phyloP scores from a whole-genome alignment of 768 basidiomycete species.

The Boletellus ananas region DNA sequence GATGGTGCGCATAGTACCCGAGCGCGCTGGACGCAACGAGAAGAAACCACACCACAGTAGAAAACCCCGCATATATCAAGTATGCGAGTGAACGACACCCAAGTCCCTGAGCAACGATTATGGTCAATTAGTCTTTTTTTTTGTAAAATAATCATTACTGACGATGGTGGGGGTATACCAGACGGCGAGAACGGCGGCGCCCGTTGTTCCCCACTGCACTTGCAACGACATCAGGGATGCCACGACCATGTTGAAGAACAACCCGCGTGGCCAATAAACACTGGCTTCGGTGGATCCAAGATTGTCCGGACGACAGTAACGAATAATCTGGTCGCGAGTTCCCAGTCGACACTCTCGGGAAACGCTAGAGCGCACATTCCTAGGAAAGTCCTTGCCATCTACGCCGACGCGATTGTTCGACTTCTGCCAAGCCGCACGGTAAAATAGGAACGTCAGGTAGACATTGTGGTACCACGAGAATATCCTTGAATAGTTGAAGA shows the following conservation, averaged over 20 bases:
- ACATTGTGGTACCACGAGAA: constrained; percentile 19
- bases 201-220: constrained; percentile 33
- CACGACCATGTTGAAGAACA: constrained; percentile 25
- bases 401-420: constrained; percentile 3
- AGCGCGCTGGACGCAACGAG: constrained; percentile 29
- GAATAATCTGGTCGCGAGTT: constrained; percentile 11
- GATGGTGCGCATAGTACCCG: constrained; percentile 19
- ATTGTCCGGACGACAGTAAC: constrained; percentile 17
- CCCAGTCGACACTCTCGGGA: constrained; percentile 18
- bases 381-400: not conserved
- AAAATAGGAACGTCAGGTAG: constrained; percentile 15
- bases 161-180: constrained; percentile 32
- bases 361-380: not conserved
- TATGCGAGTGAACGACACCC: constrained; percentile 36
- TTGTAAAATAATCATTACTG: not conserved
- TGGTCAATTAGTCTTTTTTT: not conserved
- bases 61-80: constrained; percentile 26
- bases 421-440: constrained; percentile 15
- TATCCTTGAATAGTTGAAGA: constrained; percentile 24
- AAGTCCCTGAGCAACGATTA: constrained; percentile 15
- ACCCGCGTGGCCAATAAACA: constrained; percentile 21
- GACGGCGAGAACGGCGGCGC: constrained; percentile 26
- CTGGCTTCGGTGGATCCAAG: not conserved
- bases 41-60: constrained; percentile 30
- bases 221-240: constrained; percentile 29